A percentile compares a stretch with the other conserved stretches of the same genome.
Conservation (phyloP, 148 eudicot genomes). For the Fagopyrum homotropicum region DNA sequence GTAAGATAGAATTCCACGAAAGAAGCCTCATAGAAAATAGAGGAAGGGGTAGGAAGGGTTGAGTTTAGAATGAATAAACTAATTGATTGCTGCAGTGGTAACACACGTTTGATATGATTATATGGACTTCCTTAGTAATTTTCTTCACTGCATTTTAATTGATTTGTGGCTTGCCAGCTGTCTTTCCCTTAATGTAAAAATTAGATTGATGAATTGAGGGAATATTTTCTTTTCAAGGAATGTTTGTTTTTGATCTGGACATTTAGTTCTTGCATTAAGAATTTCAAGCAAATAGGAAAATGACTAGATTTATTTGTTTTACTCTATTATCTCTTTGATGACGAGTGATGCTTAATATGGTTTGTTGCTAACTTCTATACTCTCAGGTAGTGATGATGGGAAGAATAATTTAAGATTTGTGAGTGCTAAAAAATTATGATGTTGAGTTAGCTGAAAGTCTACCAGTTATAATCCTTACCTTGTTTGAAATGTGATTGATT, state of each 20-base stretch:
- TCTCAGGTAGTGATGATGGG: neutral
- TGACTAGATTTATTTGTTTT: slow-evolving; percentile 6
- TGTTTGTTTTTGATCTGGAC: neutral
- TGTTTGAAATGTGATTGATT: neutral
- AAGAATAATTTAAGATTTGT: neutral
- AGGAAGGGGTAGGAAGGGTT: neutral
- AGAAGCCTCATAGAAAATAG: slow-evolving; percentile 1
- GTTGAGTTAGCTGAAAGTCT: neutral
- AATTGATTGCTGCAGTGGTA: neutral
- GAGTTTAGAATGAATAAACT: neutral
- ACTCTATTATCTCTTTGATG: neutral
- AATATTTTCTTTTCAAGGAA: neutral
- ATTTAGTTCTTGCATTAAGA: neutral
- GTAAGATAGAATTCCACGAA: neutral
- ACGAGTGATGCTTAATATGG: neutral
- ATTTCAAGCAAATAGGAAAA: slow-evolving; percentile 3
- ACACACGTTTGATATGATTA: neutral
- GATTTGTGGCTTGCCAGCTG: slow-evolving; percentile 3
- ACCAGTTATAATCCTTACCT: neutral
- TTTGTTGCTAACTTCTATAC: neutral
- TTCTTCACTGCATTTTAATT: neutral
- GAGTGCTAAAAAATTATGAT: neutral
- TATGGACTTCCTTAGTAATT: neutral
- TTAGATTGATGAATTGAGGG: neutral
- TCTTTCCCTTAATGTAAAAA: neutral